Conservation (phyloP, 2,329 filamentous ascomycete genomes). For the Aureobasidium leucospermi region DNA sequence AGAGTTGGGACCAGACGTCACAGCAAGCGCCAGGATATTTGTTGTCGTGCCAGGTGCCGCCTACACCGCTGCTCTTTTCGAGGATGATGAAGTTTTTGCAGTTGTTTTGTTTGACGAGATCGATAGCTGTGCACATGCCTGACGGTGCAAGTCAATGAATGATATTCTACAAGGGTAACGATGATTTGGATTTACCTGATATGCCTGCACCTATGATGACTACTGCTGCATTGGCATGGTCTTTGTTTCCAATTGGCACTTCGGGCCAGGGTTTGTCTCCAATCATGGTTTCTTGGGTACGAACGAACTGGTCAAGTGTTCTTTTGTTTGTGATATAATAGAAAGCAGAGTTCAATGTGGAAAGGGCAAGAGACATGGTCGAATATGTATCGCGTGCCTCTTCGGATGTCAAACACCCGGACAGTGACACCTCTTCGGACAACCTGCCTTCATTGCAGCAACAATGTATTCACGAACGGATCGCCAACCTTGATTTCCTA, state of each 20-base stretch:
- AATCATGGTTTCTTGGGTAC: constrained; percentile 26
- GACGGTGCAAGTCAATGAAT: too few species aligned
- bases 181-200: constrained; percentile 34
- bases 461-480: not conserved
- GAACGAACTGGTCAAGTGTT: not conserved
- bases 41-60: constrained; percentile 41
- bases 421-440: not conserved
- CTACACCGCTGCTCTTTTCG: constrained; percentile 48
- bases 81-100: constrained; percentile 50
- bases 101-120: constrained; percentile 46
- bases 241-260: constrained; percentile 41
- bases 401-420: not conserved
- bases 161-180: not conserved
- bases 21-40: constrained; percentile 37
- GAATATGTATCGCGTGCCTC: not conserved
- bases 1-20: constrained; percentile 46
- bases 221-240: constrained; percentile 46
- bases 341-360: not conserved
- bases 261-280: constrained; percentile 38
- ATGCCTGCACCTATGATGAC: constrained; percentile 52
- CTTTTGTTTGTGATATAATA: too few species aligned
- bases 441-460: not conserved
- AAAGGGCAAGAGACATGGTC: not conserved
- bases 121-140: constrained; percentile 50
- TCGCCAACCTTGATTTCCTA: not conserved